Conservation (phyloP, 345 rosid genomes). For the Trapa bicornis region DNA sequence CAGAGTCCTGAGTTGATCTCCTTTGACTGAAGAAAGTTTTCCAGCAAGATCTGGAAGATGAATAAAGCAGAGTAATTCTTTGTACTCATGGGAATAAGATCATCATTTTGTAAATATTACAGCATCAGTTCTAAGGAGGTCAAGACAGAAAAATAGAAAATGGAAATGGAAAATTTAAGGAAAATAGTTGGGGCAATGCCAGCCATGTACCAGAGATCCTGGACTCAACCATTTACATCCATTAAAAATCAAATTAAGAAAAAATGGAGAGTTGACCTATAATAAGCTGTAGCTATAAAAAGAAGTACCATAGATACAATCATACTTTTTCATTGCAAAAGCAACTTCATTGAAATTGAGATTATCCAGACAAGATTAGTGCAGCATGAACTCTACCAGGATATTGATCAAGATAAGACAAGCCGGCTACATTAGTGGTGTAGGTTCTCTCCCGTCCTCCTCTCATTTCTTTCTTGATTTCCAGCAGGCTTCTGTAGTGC, state of each 20-base stretch:
- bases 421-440: slow-evolving; percentile 5
- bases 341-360: background rate
- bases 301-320: background rate
- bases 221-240: background rate
- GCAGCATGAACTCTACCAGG: slow-evolving; percentile 20
- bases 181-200: background rate
- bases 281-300: background rate
- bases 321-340: background rate
- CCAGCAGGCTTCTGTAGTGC: slow-evolving; percentile 12
- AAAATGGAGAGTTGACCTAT: background rate
- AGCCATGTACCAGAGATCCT: background rate
- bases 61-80: background rate
- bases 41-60: slow-evolving; percentile 35
- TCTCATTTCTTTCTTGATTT: slow-evolving; percentile 18
- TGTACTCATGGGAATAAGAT: background rate
- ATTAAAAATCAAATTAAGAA: background rate
- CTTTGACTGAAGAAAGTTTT: slow-evolving; percentile 7
- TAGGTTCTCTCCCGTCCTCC: slow-evolving; percentile 18
- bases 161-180: background rate
- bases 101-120: background rate
- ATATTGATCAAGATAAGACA: slow-evolving; percentile 42
- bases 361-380: background rate
- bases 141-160: background rate
- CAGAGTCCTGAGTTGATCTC: slow-evolving; percentile 22
- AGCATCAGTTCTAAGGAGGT: background rate